These are phyloP conservation scores for Xylaria acuta DNA, from an alignment of 495 filamentous ascomycete species.

Conservation along the genomic window DNA sequence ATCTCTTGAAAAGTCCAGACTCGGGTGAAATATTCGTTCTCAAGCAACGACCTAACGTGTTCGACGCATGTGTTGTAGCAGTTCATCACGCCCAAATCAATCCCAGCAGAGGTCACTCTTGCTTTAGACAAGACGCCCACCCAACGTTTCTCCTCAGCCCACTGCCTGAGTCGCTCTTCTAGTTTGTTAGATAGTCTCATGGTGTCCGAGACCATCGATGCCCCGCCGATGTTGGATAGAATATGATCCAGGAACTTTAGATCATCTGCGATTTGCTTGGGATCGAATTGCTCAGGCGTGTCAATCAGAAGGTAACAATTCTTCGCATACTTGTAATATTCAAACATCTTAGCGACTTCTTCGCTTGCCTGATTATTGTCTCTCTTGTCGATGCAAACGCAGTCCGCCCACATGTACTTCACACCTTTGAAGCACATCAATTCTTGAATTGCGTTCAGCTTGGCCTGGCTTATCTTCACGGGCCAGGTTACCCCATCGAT, in stretches of 20 bases:
- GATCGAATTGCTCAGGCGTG: background rate
- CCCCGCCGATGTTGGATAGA: background rate
- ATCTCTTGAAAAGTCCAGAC: constrained; percentile 42
- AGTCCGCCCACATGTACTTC: constrained; percentile 32
- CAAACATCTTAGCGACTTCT: background rate
- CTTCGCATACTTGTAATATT: background rate
- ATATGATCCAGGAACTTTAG: constrained; percentile 9
- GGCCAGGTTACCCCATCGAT: constrained; percentile 1
- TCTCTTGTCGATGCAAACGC: constrained; percentile 27
- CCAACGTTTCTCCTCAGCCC: background rate
- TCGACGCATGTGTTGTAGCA: constrained; percentile 35
- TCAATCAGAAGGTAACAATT: constrained; percentile 6
- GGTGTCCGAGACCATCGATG: background rate
- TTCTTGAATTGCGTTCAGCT: background rate
- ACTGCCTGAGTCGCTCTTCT: background rate
- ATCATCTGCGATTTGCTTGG: background rate
- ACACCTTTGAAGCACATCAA: constrained; percentile 6
- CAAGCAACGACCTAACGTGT: constrained; percentile 32
- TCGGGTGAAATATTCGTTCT: constrained; percentile 36
- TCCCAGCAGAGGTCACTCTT: constrained; percentile 4
- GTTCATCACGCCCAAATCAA: constrained; percentile 39
- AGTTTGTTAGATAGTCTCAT: background rate
- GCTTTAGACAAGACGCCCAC: background rate
- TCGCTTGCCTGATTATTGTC: background rate
- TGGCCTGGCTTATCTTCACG: constrained; percentile 1